Percentiles rank a stretch among this genome's conserved stretches.
phyloP scores from a whole-genome alignment of 2,329 filamentous ascomycete genomes.

The Scedosporium apiospermum region DNA sequence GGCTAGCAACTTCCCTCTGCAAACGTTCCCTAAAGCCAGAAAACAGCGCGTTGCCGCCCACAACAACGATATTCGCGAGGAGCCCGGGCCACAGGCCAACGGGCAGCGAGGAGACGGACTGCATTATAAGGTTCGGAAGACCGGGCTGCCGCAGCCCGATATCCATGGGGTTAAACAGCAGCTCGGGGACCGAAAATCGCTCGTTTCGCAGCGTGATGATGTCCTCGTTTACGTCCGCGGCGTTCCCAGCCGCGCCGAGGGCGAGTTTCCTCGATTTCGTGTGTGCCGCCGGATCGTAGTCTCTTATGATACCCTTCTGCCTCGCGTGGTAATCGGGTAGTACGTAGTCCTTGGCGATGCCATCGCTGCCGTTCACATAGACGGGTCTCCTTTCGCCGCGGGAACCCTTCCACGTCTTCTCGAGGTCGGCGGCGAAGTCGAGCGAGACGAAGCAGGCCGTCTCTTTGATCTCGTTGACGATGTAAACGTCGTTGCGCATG shows the following conservation, averaged over 20 bases:
- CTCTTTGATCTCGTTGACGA: conserved; percentile 96
- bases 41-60: conserved; percentile 76
- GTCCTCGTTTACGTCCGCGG: conserved; percentile 50
- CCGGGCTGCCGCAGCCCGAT: conserved; percentile 78
- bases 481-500: conserved; percentile 85
- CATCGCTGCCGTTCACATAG: conserved; percentile 36
- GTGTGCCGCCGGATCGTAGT: conserved; percentile 62
- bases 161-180: conserved; percentile 79
- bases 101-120: conserved; percentile 66
- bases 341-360: conserved; percentile 81
- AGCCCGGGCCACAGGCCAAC: conserved; percentile 76
- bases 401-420: conserved; percentile 74
- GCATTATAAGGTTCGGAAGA: conserved; percentile 70
- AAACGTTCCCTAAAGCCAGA: conserved; percentile 74
- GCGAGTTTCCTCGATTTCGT: conserved; percentile 39
- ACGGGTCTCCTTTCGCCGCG: conserved; percentile 44
- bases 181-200: conserved; percentile 79
- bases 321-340: conserved; percentile 66
- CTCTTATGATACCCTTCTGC: conserved; percentile 58
- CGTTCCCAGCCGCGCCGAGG: conserved; percentile 26
- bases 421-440: conserved; percentile 69
- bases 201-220: conserved; percentile 83
- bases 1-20: conserved; percentile 61
- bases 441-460: conserved; percentile 72
- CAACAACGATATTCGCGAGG: conserved; percentile 77